Conservation (phyloP, 1,284 basidiomycete genomes). For the Sparassis latifolia region DNA sequence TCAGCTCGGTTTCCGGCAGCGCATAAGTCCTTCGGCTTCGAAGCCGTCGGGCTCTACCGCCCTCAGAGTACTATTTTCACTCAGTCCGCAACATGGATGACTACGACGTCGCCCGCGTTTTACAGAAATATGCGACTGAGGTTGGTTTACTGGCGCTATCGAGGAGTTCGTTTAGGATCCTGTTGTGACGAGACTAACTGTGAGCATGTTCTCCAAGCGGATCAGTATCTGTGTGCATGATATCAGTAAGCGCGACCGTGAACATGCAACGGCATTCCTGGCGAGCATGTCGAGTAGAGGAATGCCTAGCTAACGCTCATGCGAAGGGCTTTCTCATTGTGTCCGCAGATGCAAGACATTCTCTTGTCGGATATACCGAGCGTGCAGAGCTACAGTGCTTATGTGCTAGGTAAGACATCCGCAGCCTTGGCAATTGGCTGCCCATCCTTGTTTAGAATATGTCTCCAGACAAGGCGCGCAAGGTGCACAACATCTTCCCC, state of each 20-base stretch:
- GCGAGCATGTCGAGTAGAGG: conserved; percentile 39
- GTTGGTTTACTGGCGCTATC: background rate
- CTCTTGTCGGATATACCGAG: conserved; percentile 85
- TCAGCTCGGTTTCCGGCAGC: too few relatives aligned
- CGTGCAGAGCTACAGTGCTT: conserved; percentile 69
- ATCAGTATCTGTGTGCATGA: conserved; percentile 67
- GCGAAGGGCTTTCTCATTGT: conserved; percentile 94
- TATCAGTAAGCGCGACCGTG: conserved; percentile 51
- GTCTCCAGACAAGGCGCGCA: conserved; percentile 60
- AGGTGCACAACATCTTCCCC: conserved; percentile 51
- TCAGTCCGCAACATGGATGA: conserved; percentile 95
- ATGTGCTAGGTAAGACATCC: conserved; percentile 68
- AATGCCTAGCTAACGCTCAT: conserved; percentile 57
- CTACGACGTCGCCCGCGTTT: conserved; percentile 81
- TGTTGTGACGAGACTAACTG: conserved; percentile 86
- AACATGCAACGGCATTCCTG: conserved; percentile 1
- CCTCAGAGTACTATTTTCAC: conserved; percentile 20
- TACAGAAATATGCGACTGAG: background rate
- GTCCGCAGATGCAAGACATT: conserved; percentile 46
- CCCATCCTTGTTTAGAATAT: background rate
- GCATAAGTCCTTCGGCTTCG: too few relatives aligned
- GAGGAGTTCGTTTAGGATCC: too few relatives aligned
- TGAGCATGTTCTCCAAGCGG: conserved; percentile 72
- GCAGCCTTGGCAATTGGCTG: too few relatives aligned
- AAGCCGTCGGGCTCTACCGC: too few relatives aligned